phyloP scores from a whole-genome alignment of 352 stramenopile genomes.

The Thraustochytrium striatum region DNA sequence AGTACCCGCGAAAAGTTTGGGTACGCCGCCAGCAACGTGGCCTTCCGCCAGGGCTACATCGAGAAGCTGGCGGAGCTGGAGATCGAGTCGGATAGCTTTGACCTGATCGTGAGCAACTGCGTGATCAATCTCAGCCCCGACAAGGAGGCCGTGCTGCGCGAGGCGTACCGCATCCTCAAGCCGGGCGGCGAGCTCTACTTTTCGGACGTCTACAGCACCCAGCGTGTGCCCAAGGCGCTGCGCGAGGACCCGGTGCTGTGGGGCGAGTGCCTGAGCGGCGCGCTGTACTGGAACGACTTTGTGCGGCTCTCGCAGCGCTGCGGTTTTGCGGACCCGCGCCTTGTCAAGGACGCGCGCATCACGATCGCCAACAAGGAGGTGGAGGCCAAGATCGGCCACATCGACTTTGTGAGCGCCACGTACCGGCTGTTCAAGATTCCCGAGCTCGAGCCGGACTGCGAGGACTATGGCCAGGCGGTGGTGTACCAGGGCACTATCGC shows the following conservation, averaged over 20 bases:
- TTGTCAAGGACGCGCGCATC: conserved; percentile 70
- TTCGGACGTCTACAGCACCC: conserved; percentile 78
- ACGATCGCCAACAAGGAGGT: conserved; percentile 65
- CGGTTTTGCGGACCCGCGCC: conserved; percentile 77
- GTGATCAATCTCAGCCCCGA: conserved; percentile 85
- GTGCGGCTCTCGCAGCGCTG: conserved; percentile 67
- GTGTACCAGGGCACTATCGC: conserved; percentile 82
- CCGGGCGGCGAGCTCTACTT: conserved; percentile 82
- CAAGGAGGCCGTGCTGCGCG: conserved; percentile 76
- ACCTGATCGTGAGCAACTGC: conserved; percentile 85
- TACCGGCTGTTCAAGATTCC: conserved; percentile 81
- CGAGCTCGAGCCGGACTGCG: conserved; percentile 66
- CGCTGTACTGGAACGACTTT: conserved; percentile 86
- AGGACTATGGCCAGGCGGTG: conserved; percentile 84
- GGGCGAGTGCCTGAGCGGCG: conserved; percentile 79
- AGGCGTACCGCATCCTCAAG: conserved; percentile 73
- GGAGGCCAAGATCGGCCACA: conserved; percentile 64
- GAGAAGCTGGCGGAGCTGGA: conserved; percentile 74
- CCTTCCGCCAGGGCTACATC: conserved; percentile 78
- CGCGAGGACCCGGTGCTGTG: conserved; percentile 74
- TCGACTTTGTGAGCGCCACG: conserved; percentile 78
- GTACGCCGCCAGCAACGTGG: conserved; percentile 67
- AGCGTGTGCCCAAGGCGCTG: conserved; percentile 61
- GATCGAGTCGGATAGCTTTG: conserved; percentile 68
- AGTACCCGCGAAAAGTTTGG: conserved; percentile 70